These are phyloP conservation scores for Alternaria conjuncta DNA, from an alignment of 2,329 filamentous ascomycete genomes.

Conservation along the genomic window DNA sequence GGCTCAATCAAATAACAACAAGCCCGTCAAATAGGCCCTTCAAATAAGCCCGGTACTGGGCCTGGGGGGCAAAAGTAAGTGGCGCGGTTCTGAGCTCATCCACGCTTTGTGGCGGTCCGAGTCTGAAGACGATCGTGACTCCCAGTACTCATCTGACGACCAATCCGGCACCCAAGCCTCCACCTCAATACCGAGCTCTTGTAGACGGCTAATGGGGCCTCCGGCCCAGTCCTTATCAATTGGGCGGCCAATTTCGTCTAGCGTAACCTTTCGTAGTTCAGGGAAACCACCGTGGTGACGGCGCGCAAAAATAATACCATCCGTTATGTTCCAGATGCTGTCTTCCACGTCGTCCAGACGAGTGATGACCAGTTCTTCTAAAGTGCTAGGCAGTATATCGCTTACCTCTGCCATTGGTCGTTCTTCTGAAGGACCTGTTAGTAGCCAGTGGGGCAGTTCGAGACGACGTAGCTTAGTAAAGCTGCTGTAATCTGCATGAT, in stretches of 20 bases:
- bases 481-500: not conserved
- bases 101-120: not conserved
- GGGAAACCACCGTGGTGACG: not conserved
- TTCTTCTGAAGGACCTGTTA: not conserved
- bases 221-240: not conserved
- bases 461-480: not conserved
- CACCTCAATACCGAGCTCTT: not conserved
- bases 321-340: not conserved
- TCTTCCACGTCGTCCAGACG: not conserved
- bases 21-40: no score
- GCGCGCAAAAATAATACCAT: not conserved
- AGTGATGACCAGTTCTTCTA: not conserved
- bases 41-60: not conserved
- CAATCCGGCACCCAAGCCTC: not conserved
- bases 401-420: not conserved
- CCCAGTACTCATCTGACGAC: not conserved
- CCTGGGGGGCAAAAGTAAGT: not conserved
- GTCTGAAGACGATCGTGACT: not conserved
- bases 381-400: not conserved
- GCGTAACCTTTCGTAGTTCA: not conserved
- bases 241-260: not conserved
- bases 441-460: not conserved
- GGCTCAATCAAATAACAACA: not conserved
- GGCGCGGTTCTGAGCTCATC: not conserved
- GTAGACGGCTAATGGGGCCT: not conserved